These are phyloP conservation scores for Suillus variegatus DNA, from an alignment of 768 basidiomycete genomes.

Conservation along the genomic window DNA sequence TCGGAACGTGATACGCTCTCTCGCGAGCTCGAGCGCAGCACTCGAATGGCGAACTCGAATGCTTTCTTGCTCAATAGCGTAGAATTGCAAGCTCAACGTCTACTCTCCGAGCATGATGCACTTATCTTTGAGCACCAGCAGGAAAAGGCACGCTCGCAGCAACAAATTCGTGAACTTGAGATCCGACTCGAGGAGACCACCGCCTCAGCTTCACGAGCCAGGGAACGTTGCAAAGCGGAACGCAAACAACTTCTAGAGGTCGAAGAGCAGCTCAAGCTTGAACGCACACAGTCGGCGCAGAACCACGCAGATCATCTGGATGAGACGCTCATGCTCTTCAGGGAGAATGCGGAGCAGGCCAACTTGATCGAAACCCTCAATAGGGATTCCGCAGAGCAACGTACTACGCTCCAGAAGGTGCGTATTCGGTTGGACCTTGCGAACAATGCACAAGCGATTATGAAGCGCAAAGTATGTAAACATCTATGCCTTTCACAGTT, in stretches of 20 bases:
- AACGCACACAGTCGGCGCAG: not conserved
- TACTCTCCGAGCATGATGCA: not conserved
- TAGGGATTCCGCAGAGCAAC: not conserved
- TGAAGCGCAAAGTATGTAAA: not conserved
- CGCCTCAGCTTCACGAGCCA: not conserved
- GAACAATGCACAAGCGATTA: not conserved
- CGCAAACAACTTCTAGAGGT: not conserved
- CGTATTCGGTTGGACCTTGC: not conserved
- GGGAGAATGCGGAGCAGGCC: not conserved
- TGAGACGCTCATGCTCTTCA: not conserved
- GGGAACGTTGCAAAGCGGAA: not conserved
- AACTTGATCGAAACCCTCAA: not conserved
- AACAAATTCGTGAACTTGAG: not conserved
- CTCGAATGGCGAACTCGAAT: conserved; percentile 1
- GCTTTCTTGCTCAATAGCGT: not conserved
- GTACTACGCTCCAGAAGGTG: not conserved
- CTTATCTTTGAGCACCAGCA: not conserved
- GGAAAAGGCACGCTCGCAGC: not conserved
- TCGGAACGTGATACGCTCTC: not conserved
- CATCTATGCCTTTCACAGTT: not conserved
- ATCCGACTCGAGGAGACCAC: not conserved
- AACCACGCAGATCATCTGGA: not conserved
- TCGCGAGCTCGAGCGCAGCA: not conserved
- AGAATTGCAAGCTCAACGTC: not conserved
- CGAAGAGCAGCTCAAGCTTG: not conserved